Base-by-base conservation (phyloP, 176 grass and related monocot species). In the Phoenix dactylifera region DNA sequence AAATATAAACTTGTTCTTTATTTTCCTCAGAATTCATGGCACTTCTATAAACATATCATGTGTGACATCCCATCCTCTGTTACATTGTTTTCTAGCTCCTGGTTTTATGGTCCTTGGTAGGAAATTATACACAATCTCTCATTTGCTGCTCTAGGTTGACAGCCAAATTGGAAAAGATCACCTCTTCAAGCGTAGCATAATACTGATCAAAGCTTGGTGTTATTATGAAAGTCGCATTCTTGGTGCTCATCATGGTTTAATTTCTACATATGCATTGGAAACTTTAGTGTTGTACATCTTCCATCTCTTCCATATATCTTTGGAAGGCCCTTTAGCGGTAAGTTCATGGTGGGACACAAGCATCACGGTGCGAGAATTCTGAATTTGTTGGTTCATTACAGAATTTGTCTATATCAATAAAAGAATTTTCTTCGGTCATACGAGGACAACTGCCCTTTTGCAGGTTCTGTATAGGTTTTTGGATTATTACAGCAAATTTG, bases 201-300 rank as follows among this genome's bases (percentile, higher is more conserved):
- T 97, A 76, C 68, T 97, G 51, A 91, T 97, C 65, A 97, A 97
- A 77, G 61, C 79, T 39, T 97, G 87, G 87, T 97, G 93, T 68
- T 91, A 91, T 72, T 97, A 97, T 15, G 93, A 97, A 82, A 91
- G 87, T 26, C 93, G 87, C 49, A 91, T 97, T 65, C 93, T 97
- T 72, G 93, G 93, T 54, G 93, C 93, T 58, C 81, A 97, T 55
- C 77, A 97, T 83, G 93, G 84, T 69, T 69, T 91, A 71, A 83
- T 97, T 62, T 97, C 93, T 24, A 97, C 93, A 10, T 91, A 97
- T 69, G 93, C 93, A 6, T 88, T 97, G 76, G 93, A 97, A 72
- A 85, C 54, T 70, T 74, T 97, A 50, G 78, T 97, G 5, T 30
- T 97, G 26, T 91, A 91, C 60, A 74, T 97, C 64, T 80, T 97